Base-by-base conservation (phyloP, 2,329 filamentous ascomycete genomes). In the Fusarium annulatum region DNA sequence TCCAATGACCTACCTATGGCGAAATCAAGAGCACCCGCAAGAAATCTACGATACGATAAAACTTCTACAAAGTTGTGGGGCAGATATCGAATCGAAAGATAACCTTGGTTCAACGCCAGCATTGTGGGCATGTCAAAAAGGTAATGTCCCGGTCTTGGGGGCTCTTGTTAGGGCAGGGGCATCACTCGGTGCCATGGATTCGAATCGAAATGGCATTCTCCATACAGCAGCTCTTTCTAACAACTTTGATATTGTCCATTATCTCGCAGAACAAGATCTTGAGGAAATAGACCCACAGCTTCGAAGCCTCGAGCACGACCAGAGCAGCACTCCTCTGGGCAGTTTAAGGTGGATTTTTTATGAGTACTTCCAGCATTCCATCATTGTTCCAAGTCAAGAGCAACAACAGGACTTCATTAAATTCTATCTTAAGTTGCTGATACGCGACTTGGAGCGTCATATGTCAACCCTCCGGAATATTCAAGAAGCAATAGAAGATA, bases 291-390 rank as follows among this genome's bases (percentile, higher is more conserved):
- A 64, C n/a, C n/a, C 61, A 0, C 45, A 51, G 2, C 28, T 56
- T 9, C n/a, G 19, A 26, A 0, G 11, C 12, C 0, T 3, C 3
- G 1, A 0, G 0, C 0, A 0, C 3, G 1, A 0, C 1, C 0
- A 0, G 4, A 1, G 5, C 3, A 0, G 0, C 2, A 66, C 61
- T 53, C 23, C 68, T 16, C 15, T 71, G 9, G n/a, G 51, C 14
- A 0, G 0, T 1, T 46, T 9, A 9, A 9, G 2, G 3, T 46
- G 42, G 42, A 7, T 19, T 26, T 26, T 26, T 0, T 3, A 16
- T 7, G 9, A 23, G 9, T 42, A n/a, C 41, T 10, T 16, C 14
- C 1, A 0, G 14, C 9, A 5, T 16, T 5, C 0, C 3, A 4
- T 3, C n/a, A 23, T 1, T 11, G 1, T 45, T 18, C 42, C 43